Conservation (phyloP, 148 eudicot genomes). For the Vaccinium vitisidaea region DNA sequence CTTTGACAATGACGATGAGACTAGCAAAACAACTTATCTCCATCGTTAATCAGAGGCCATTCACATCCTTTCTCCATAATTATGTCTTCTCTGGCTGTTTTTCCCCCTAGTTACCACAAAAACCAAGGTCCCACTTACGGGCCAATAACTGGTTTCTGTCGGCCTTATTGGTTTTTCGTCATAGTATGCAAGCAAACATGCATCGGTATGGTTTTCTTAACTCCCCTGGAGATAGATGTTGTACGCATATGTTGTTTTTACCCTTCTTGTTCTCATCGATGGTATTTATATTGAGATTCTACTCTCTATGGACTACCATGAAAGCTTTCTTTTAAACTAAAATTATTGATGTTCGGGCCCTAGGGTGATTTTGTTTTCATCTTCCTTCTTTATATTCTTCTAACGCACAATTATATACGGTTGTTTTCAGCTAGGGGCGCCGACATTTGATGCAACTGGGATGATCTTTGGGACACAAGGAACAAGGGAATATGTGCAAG, state of each 20-base stretch:
- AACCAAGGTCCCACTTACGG: not conserved
- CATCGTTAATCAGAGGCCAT: not conserved
- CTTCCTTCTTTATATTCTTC: not conserved
- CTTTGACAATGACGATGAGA: not conserved
- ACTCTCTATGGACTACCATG: not conserved
- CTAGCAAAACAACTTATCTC: not conserved
- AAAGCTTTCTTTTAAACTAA: not conserved
- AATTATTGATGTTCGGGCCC: too few relatives aligned
- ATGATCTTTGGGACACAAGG: slow-evolving; percentile 61
- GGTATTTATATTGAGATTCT: not conserved
- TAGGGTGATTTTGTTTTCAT: not conserved
- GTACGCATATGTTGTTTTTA: not conserved
- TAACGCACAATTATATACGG: slow-evolving; percentile 14
- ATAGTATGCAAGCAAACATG: not conserved
- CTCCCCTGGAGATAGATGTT: not conserved
- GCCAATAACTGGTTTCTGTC: not conserved
- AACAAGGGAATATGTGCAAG: slow-evolving; percentile 61
- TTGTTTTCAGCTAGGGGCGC: slow-evolving; percentile 48
- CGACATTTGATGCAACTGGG: slow-evolving; percentile 58
- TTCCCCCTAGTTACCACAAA: not conserved
- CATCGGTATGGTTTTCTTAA: not conserved
- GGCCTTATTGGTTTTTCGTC: not conserved
- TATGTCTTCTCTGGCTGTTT: not conserved
- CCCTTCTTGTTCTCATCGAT: not conserved
- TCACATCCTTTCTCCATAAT: not conserved